These are phyloP conservation scores for Thermothielavioides terrestris DNA, from an alignment of 495 filamentous ascomycete species.

Conservation along the genomic window DNA sequence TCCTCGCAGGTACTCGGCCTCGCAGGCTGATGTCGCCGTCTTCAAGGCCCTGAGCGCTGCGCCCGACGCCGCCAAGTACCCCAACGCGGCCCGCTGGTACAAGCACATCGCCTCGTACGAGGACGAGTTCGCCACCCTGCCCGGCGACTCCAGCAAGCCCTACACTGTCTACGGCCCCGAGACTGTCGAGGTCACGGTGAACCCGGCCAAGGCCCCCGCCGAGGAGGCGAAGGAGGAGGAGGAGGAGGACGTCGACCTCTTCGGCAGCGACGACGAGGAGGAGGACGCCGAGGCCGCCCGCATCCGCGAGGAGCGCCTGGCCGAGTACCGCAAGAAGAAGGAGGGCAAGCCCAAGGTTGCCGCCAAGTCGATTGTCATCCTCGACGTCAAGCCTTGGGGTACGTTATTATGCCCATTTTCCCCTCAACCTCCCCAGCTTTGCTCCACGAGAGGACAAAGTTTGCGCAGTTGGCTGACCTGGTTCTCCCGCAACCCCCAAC, in stretches of 20 bases:
- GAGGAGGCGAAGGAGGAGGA: slow-evolving; percentile 49
- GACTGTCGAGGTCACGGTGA: slow-evolving; percentile 57
- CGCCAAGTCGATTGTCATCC: slow-evolving; percentile 89
- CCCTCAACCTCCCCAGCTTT: too few species aligned
- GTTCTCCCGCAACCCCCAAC: background rate
- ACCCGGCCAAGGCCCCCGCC: slow-evolving; percentile 80
- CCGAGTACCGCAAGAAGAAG: slow-evolving; percentile 97
- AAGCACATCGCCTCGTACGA: slow-evolving; percentile 92
- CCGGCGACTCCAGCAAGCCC: slow-evolving; percentile 81
- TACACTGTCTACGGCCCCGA: slow-evolving; percentile 92
- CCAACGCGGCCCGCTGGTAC: slow-evolving; percentile 94
- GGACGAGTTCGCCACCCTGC: slow-evolving; percentile 80
- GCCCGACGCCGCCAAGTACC: slow-evolving; percentile 78
- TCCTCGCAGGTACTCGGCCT: slow-evolving; percentile 59
- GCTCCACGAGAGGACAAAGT: too few species aligned
- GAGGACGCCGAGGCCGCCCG: slow-evolving; percentile 79
- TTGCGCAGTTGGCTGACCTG: too few species aligned
- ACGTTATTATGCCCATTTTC: slow-evolving; percentile 31
- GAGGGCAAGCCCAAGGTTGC: slow-evolving; percentile 78
- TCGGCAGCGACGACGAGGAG: slow-evolving; percentile 84
- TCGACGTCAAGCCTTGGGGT: slow-evolving; percentile 99
- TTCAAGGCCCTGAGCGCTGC: slow-evolving; percentile 77
- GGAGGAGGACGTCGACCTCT: slow-evolving; percentile 81
- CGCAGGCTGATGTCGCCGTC: slow-evolving; percentile 90
- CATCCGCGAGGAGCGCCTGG: slow-evolving; percentile 78